Conservation (phyloP, 1,139 yeast species). For the Candida glucosophila region DNA sequence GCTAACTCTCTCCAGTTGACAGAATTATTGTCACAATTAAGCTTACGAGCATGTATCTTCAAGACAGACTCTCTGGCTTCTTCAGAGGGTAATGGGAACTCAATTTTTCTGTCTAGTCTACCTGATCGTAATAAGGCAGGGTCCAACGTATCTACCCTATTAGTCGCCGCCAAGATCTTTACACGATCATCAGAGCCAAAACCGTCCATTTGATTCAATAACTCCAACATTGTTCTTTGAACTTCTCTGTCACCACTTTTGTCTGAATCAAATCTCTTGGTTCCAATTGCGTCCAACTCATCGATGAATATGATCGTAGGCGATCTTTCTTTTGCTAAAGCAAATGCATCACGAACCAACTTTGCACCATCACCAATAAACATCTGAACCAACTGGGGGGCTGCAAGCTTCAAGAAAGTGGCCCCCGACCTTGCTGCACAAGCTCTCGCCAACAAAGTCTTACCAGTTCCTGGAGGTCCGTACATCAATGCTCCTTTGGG, state of each 20-base stretch:
- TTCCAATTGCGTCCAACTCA: slow-evolving; percentile 97
- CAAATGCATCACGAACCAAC: slow-evolving; percentile 95
- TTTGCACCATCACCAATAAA: slow-evolving; percentile 99
- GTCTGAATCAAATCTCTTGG: slow-evolving; percentile 95
- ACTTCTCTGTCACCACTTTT: slow-evolving; percentile 98
- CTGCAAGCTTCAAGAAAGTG: slow-evolving; percentile 93
- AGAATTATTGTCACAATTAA: slow-evolving; percentile 79
- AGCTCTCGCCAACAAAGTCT: slow-evolving; percentile 92
- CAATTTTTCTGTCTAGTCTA: slow-evolving; percentile 94
- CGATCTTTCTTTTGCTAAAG: slow-evolving; percentile 96
- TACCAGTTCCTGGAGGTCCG: slow-evolving; percentile 99
- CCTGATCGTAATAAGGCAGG: slow-evolving; percentile 97
- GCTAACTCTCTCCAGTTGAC: slow-evolving; percentile 98
- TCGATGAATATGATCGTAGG: slow-evolving; percentile 97
- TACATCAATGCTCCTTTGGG: slow-evolving; percentile 99
- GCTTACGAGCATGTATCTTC: slow-evolving; percentile 94
- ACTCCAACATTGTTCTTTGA: slow-evolving; percentile 97
- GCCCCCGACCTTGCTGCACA: slow-evolving; percentile 99
- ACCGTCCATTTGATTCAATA: slow-evolving; percentile 94
- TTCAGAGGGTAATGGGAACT: slow-evolving; percentile 94
- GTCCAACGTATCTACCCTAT: slow-evolving; percentile 94
- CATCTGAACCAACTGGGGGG: slow-evolving; percentile 98
- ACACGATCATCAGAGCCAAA: slow-evolving; percentile 97
- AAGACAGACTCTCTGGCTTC: slow-evolving; percentile 95
- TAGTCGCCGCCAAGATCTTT: slow-evolving; percentile 95